phyloP scores from a whole-genome alignment of 306 rosid species.

The Clitoria ternatea region DNA sequence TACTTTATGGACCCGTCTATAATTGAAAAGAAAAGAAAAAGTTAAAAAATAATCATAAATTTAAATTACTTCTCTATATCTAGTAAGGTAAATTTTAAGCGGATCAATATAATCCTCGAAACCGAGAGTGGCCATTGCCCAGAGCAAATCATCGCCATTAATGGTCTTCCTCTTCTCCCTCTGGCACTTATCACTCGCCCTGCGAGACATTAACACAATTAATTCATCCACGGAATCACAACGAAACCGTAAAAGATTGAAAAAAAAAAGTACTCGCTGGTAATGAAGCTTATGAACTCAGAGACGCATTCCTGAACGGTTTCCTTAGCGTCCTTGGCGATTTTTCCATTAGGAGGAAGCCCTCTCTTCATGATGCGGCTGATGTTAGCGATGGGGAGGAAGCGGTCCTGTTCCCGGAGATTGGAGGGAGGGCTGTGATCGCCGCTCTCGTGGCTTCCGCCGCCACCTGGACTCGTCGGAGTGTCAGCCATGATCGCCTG shows the following conservation, averaged over 20 bases:
- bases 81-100: slow-evolving; percentile 58
- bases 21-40: neutral
- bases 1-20: neutral
- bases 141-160: slow-evolving; percentile 85
- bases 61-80: slow-evolving; percentile 63
- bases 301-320: slow-evolving; percentile 90
- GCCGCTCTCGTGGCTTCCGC: slow-evolving; percentile 75
- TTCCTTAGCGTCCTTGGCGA: slow-evolving; percentile 90
- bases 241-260: neutral
- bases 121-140: slow-evolving; percentile 90
- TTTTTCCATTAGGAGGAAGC: slow-evolving; percentile 82
- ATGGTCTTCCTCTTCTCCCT: slow-evolving; percentile 91
- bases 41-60: neutral
- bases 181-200: slow-evolving; percentile 93
- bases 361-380: slow-evolving; percentile 92
- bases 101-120: slow-evolving; percentile 87
- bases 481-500: slow-evolving; percentile 54
- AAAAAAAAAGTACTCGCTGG: slow-evolving; percentile 60
- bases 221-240: neutral
- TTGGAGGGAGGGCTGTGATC: slow-evolving; percentile 76
- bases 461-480: slow-evolving; percentile 77
- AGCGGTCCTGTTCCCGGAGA: slow-evolving; percentile 78
- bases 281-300: slow-evolving; percentile 86
- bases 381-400: slow-evolving; percentile 76
- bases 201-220: slow-evolving; percentile 4